Conservation (phyloP, 78 protist genomes). For the Polysphondylium violaceum region DNA sequence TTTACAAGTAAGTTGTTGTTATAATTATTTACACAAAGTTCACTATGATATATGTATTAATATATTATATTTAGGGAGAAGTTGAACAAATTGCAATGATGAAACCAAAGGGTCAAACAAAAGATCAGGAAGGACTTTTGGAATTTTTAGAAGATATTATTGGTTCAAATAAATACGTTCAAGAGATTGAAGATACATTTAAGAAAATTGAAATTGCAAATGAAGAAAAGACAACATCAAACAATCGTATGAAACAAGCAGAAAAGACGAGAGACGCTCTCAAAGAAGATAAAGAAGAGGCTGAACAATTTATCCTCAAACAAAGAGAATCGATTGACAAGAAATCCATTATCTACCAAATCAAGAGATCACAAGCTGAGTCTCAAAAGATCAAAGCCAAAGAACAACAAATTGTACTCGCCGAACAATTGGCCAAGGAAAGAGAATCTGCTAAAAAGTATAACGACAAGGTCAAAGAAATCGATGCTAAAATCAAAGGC, state of each 20-base stretch:
- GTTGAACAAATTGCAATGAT: conserved; percentile 99
- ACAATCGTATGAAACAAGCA: conserved; percentile 79
- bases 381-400: neutral
- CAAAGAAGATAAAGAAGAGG: conserved; percentile 93
- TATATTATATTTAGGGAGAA: conserved; percentile 91
- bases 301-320: conserved; percentile 86
- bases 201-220: conserved; percentile 83
- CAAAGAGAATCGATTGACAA: conserved; percentile 60
- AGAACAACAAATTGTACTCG: neutral
- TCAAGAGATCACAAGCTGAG: neutral
- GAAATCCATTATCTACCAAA: conserved; percentile 14
- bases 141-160: conserved; percentile 99
- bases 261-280: conserved; percentile 78
- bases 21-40: neutral
- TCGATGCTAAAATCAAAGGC: conserved; percentile 33
- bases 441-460: neutral
- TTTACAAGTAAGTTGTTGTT: conserved; percentile 90
- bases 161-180: conserved; percentile 90
- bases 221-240: conserved; percentile 84
- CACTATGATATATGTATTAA: neutral
- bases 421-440: conserved; percentile 36
- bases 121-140: conserved; percentile 97
- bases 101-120: conserved; percentile 97
- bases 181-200: conserved; percentile 82
- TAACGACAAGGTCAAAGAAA: conserved; percentile 15